Evolutionary conservation across 2,329 filamentous ascomycete genomes (phyloP), one percentile per base, ranked within the genome.

Genomic region (Fusarium xyrophilum): DNA sequence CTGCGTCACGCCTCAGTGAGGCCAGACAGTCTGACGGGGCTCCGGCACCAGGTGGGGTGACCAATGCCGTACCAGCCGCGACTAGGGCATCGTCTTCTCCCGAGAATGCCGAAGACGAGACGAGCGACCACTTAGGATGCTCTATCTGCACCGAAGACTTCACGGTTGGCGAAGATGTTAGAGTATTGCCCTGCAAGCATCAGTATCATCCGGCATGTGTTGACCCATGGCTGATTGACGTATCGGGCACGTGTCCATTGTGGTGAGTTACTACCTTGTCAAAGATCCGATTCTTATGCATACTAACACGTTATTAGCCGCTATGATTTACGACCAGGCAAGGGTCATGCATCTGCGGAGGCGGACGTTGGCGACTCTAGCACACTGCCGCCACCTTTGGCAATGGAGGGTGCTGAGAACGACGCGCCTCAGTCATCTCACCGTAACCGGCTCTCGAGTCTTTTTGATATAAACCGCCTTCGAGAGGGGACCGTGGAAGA

Each of bases 61-160:
- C 52, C 11, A 65, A 65, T 42, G 60, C 43, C 23, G 56, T 66
- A 10, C 56, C 69, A 28, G 60, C 67, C 25, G 67, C 59, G 14
- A 53, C 59, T 8, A 55, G 55, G 36, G 61, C 67, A 25, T 68
- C 65, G 28, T 50, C 65, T 21, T 65, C 68, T 52, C 63, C 72
- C 52, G 59, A 75, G 56, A 67, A 33, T 39, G 70, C 67, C 21
- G 65, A 60, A 17, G 65, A 65, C 8, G 67, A 53, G 21, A 52
- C 64, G 32, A 81, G 82, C 3, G 79, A 82, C 17, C 78, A 84
- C 51, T 76, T 86, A 15, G 87, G 84, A 32, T 91, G 89, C 75
- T 88, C 88, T 3, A 91, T 91, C 60, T 91, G 89, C 73, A 90
- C 89, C 5, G 89, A 91, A 66, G 88, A 91, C 71, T 91, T 91